Conservation (phyloP, 2,329 filamentous ascomycete species). For the Helotiales sp. region DNA sequence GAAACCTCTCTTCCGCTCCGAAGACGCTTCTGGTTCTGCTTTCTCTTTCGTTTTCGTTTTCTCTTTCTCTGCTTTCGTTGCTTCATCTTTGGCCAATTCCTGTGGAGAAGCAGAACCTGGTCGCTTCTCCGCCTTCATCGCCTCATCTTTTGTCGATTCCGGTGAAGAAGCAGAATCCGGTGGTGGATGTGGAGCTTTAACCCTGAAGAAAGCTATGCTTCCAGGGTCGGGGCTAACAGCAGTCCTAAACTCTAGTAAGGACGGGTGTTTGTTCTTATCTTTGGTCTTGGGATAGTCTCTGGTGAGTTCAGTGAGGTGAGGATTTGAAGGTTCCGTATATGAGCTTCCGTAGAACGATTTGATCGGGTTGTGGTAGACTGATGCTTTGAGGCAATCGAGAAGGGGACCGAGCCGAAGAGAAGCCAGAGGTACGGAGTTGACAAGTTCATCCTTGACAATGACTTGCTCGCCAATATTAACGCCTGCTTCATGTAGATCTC, state of each 20-base stretch:
- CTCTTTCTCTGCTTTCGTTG: conserved; percentile 2
- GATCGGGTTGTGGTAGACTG: background rate
- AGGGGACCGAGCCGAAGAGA: conserved; percentile 39
- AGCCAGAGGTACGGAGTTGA: conserved; percentile 37
- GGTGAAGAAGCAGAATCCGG: background rate
- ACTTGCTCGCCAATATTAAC: conserved; percentile 30
- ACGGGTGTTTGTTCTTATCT: background rate
- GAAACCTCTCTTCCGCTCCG: background rate
- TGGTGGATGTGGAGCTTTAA: conserved; percentile 18
- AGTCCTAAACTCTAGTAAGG: background rate
- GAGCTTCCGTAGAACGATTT: conserved; percentile 21
- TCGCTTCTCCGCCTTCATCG: conserved; percentile 6
- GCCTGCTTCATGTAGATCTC: conserved; percentile 36
- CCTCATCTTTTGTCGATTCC: background rate
- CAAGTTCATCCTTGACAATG: conserved; percentile 31
- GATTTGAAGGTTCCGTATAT: background rate
- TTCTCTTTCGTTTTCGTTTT: background rate
- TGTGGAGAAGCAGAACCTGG: too few relatives aligned
- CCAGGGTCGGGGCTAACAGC: background rate
- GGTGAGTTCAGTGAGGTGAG: background rate
- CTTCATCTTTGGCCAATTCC: background rate
- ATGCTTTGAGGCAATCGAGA: background rate
- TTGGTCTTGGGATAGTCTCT: background rate
- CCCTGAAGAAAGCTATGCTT: conserved; percentile 25
- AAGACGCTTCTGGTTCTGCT: background rate